Base-by-base conservation (phyloP, 441 rosid genomes). In the Jatropha podagrica region DNA sequence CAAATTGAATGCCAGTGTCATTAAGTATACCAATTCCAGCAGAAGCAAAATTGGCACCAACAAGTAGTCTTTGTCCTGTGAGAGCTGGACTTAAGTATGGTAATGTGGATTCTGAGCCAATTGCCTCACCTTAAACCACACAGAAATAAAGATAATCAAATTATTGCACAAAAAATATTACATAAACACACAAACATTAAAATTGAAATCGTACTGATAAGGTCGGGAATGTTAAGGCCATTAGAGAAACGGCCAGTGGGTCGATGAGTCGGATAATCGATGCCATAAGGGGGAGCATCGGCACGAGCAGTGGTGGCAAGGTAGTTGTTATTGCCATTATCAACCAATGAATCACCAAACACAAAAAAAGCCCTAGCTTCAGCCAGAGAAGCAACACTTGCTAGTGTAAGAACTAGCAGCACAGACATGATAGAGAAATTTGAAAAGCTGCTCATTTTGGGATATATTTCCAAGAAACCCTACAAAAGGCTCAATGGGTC, bases 191-290 rank as follows among this genome's bases (percentile, higher is more conserved):
- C 7, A 42, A 4, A 26, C 1, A 73, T 23, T 37, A 12, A 23
- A 61, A 56, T 4, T 18, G 9, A 3, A 51, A 70, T 4, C 85
- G 48, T 83, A 95, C 99, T 93, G 67, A 93, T 88, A 58, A 92
- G 76, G 73, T 95, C 99, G 15, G 99, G 97, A 72, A 95, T 95
- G 88, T 92, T 93, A 26, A 92, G 82, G 73, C 98, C 99, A 71
- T 95, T 95, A 51, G 98, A 95, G 90, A 95, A 95, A 49, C 97
- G 93, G 32, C 99, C 98, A 0, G 97, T 95, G 73, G 99, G 86
- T 38, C 77, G 77, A 74, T 81, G 98, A 81, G 95, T 95, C 3
- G 98, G 97, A 80, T 77, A 88, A 76, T 95, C 99, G 38, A 93
- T 80, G 75, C 99, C 98, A 46, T 93, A 95, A 0, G 99, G 99